Percentiles rank a stretch among this genome's conserved stretches.
Conservation (phyloP, 495 filamentous ascomycete species). For the Lasiosphaeria ovina region DNA sequence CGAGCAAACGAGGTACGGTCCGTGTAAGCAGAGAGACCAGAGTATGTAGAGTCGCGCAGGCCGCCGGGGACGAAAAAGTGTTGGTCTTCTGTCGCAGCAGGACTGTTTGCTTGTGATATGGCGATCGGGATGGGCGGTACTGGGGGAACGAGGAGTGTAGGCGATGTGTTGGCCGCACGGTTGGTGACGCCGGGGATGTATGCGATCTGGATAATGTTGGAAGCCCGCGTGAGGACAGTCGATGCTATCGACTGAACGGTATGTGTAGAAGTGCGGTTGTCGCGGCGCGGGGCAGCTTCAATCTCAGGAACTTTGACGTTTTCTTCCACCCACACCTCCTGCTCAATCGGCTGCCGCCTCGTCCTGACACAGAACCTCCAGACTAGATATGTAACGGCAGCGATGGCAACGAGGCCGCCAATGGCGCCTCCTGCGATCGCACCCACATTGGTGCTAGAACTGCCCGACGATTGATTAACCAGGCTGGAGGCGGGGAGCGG, state of each 20-base stretch:
- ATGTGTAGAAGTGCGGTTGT: constrained; percentile 75
- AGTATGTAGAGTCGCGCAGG: constrained; percentile 83
- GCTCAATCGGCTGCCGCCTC: constrained; percentile 59
- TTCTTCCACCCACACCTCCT: constrained; percentile 55
- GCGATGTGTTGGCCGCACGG: constrained; percentile 70
- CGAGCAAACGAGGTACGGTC: constrained; percentile 65
- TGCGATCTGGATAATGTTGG: constrained; percentile 98
- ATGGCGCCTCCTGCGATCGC: constrained; percentile 85
- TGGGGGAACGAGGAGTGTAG: constrained; percentile 80
- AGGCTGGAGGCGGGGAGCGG: constrained; percentile 7
- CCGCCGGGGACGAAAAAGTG: constrained; percentile 94
- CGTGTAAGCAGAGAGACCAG: constrained; percentile 60
- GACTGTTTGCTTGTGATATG: constrained; percentile 53
- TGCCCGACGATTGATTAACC: constrained; percentile 26
- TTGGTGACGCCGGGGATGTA: constrained; percentile 98
- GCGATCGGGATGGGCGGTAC: constrained; percentile 87
- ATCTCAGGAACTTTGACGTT: constrained; percentile 55
- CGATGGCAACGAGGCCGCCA: constrained; percentile 69
- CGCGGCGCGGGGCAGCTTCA: constrained; percentile 58
- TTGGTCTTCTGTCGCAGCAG: constrained; percentile 66
- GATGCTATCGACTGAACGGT: constrained; percentile 91
- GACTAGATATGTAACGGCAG: constrained; percentile 69
- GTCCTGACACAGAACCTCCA: constrained; percentile 87
- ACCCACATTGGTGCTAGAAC: constrained; percentile 61
- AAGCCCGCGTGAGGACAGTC: constrained; percentile 90